Evolutionary conservation across 495 filamentous ascomycete genomes (phyloP), one percentile per base, ranked within the genome.

Genomic region (Penicillium pancosmium): DNA sequence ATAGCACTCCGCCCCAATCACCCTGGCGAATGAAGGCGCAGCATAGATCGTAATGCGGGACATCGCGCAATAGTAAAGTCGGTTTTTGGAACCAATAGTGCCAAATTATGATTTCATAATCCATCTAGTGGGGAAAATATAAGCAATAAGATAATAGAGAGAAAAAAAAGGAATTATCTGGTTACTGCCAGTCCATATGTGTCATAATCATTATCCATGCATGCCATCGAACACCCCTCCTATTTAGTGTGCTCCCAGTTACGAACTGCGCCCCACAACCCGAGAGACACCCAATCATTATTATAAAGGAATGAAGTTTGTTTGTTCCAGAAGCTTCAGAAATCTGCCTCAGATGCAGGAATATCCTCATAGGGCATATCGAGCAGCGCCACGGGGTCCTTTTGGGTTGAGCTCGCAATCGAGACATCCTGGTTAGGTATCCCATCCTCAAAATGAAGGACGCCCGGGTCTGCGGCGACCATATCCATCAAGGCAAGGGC

Each of bases 401-500:
- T n/a, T 19, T 15, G 13, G 9, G 52, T 21, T 15, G 38, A 13
- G 13, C 41, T 44, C 33, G 38, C 36, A 0, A 18, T 51, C 19
- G 55, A 59, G 18, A 41, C 18, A 0, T 27, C 3, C 33, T 41
- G 34, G 12, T 4, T 12, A 34, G 56, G 50, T 21, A 27, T 51
- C 6, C 52, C 36, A 47, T 66, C 62, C 36, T 66, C 57, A n/a
- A 48, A 21, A 60, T 50, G 40, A 34, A 74, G 63, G 8, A 75
- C 59, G 4, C 72, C 68, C 48, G 68, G 62, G 49, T 73, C 71
- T n/a, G 54, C 50, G 36, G 68, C 65, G 9, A 78, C 52, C 33
- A 77, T 63, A 18, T 76, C 73, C 52, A 72, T 72, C 38, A 82
- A 44, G 10, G 77, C 72, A 18, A 77, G 60, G 6, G 80, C 80